phyloP scores from a whole-genome alignment of 2,329 filamentous ascomycete genomes.

The Westerdykella ornata region DNA sequence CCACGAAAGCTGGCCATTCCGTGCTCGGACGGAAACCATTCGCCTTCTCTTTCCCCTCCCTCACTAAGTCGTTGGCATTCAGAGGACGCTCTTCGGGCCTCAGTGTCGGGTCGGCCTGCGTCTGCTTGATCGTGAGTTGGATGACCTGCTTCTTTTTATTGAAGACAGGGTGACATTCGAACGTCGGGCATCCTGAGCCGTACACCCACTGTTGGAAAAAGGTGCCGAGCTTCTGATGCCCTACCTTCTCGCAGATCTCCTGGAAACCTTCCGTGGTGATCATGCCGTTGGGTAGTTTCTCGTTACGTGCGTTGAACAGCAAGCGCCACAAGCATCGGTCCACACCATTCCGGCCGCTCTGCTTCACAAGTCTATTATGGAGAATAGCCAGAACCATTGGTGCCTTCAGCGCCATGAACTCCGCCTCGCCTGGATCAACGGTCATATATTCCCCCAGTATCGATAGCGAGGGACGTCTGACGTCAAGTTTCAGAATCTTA shows the following conservation, averaged over 20 bases:
- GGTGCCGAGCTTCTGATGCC: constrained; percentile 75
- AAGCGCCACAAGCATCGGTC: constrained; percentile 79
- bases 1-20: constrained; percentile 77
- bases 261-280: constrained; percentile 73
- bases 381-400: constrained; percentile 88
- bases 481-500: constrained; percentile 70
- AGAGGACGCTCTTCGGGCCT: constrained; percentile 39
- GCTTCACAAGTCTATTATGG: constrained; percentile 83
- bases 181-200: constrained; percentile 79
- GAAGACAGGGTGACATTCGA: constrained; percentile 80
- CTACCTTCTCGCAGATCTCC: constrained; percentile 77
- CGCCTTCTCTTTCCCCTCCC: constrained; percentile 74
- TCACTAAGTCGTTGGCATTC: constrained; percentile 69
- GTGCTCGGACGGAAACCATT: constrained; percentile 62
- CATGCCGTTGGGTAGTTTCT: constrained; percentile 62
- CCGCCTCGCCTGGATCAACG: constrained; percentile 75
- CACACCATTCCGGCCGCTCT: constrained; percentile 75
- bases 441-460: constrained; percentile 71
- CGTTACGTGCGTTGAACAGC: constrained; percentile 78
- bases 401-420: constrained; percentile 87
- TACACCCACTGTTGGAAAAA: constrained; percentile 95
- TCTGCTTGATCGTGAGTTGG: constrained; percentile 79
- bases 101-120: constrained; percentile 26
- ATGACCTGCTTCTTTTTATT: constrained; percentile 97
- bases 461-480: constrained; percentile 73